These are phyloP conservation scores for Beta corolliflora DNA, from an alignment of 179 eudicot species.

Conservation along the genomic window DNA sequence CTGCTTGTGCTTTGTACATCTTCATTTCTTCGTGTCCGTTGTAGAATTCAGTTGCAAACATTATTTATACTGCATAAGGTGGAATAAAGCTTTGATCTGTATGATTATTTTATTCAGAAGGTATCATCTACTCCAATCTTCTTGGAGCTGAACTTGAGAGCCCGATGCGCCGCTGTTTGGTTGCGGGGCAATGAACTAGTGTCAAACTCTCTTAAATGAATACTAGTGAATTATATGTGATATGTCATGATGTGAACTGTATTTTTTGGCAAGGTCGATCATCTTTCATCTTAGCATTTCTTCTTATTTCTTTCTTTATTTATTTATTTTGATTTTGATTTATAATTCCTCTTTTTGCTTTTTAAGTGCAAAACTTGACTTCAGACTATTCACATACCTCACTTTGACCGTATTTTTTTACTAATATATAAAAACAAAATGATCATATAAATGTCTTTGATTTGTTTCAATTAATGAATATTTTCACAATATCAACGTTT, in stretches of 20 bases:
- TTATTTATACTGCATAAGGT: constrained; percentile 26
- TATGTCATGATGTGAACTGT: background rate
- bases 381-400: too few relatives aligned
- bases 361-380: too few relatives aligned
- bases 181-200: constrained; percentile 23
- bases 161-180: constrained; percentile 12
- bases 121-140: constrained; percentile 1
- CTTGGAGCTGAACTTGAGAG: constrained; percentile 1
- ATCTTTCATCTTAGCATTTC: background rate
- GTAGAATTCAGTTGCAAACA: constrained; percentile 26
- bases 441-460: too few relatives aligned
- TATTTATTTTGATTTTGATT: background rate
- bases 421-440: too few relatives aligned
- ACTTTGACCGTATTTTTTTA: too few relatives aligned
- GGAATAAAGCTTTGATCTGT: constrained; percentile 32
- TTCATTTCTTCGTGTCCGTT: constrained; percentile 1
- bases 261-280: background rate
- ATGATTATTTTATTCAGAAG: constrained; percentile 25
- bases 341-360: too few relatives aligned
- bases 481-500: too few relatives aligned
- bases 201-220: background rate
- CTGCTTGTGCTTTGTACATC: constrained; percentile 29
- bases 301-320: background rate
- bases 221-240: constrained; percentile 6
- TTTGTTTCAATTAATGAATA: too few relatives aligned